A percentile compares a stretch with the other conserved stretches of the same genome.
Evolutionary conservation across 1,284 basidiomycete species (phyloP).

Genomic region (Moesziomyces aphidis): DNA sequence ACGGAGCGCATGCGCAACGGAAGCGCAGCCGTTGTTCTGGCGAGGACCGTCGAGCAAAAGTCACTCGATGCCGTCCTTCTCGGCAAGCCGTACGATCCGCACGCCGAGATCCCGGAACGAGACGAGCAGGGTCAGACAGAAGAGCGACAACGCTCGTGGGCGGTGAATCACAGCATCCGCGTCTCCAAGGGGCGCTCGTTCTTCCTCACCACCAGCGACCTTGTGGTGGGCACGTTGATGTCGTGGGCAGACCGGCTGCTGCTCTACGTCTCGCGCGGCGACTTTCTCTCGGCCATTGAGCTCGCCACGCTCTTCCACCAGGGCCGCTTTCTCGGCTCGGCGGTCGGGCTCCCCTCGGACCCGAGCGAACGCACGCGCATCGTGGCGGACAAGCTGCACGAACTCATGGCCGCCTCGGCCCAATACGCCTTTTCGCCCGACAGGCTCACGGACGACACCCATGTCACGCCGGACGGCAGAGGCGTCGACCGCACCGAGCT

Average conservation of each 20-base stretch:
- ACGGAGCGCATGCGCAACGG: slow-evolving; percentile 50
- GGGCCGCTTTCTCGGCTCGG: slow-evolving; percentile 84
- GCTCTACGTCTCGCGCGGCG: slow-evolving; percentile 82
- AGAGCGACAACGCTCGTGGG: slow-evolving; percentile 21
- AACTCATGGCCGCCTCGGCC: slow-evolving; percentile 87
- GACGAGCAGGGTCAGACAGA: not conserved
- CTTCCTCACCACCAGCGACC: slow-evolving; percentile 74
- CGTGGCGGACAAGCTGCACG: slow-evolving; percentile 81
- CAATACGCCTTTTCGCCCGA: slow-evolving; percentile 94
- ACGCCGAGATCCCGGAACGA: slow-evolving; percentile 10
- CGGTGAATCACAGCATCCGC: slow-evolving; percentile 73
- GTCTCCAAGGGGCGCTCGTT: slow-evolving; percentile 92
- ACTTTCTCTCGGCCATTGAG: slow-evolving; percentile 91
- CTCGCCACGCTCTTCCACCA: slow-evolving; percentile 85
- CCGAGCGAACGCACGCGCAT: slow-evolving; percentile 73
- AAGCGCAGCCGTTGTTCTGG: slow-evolving; percentile 68
- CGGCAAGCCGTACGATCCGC: slow-evolving; percentile 25
- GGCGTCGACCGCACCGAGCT: slow-evolving; percentile 91
- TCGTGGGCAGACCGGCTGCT: slow-evolving; percentile 96
- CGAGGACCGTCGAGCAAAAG: slow-evolving; percentile 37
- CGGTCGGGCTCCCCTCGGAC: slow-evolving; percentile 84
- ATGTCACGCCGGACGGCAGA: slow-evolving; percentile 81
- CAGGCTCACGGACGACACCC: slow-evolving; percentile 88
- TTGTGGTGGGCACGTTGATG: slow-evolving; percentile 86
- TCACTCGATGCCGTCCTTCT: slow-evolving; percentile 37